These are phyloP conservation scores for Nicotiana tomentosiformis DNA, from an alignment of 257 asterid species.

Conservation along the genomic window DNA sequence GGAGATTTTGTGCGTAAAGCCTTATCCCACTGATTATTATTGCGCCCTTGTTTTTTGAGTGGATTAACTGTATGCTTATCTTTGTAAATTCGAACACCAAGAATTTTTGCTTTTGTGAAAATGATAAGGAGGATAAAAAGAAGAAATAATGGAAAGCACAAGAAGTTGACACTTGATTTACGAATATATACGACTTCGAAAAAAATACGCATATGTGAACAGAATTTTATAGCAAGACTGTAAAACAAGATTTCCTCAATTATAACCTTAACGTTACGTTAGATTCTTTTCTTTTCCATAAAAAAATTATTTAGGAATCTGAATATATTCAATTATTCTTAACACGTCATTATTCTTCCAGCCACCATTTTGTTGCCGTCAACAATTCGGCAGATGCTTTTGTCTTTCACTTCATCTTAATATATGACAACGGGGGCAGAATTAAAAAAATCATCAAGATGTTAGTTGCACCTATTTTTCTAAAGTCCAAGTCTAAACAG, in stretches of 20 bases:
- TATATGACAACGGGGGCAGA: neutral
- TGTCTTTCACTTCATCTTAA: neutral
- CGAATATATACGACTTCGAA: too few relatives aligned
- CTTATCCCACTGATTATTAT: neutral
- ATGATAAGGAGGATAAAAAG: neutral
- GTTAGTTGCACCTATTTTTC: neutral
- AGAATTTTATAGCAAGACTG: neutral
- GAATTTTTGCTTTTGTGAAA: neutral
- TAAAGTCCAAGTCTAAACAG: neutral
- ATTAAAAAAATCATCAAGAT: neutral
- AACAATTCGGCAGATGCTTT: neutral
- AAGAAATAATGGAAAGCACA: neutral
- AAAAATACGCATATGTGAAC: neutral
- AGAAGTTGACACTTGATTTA: neutral
- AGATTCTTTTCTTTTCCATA: neutral
- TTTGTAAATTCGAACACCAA: neutral
- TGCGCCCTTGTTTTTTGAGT: neutral
- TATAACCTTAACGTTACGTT: neutral
- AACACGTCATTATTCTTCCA: neutral
- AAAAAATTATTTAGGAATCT: neutral
- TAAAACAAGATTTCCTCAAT: neutral
- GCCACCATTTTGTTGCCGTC: neutral
- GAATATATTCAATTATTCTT: conserved; percentile 1
- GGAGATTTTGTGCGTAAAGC: neutral
- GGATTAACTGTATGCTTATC: neutral